Percentiles rank a stretch among this genome's conserved stretches.
Evolutionary conservation across 177 flowering plant species (phyloP).

Genomic region (Telopea speciosissima): DNA sequence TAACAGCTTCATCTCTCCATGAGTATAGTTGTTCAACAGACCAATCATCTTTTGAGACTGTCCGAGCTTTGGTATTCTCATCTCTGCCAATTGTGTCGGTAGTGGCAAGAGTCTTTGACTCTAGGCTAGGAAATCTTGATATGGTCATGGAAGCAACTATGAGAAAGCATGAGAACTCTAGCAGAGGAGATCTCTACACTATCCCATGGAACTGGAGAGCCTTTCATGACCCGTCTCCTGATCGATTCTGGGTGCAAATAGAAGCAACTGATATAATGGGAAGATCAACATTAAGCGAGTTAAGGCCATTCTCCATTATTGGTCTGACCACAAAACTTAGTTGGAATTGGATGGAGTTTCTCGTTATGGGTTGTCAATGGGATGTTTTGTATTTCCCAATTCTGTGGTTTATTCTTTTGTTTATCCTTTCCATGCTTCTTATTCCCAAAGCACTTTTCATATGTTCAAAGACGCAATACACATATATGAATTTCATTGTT

Average conservation of each 20-base stretch:
- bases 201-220: slow-evolving; percentile 79
- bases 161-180: slow-evolving; percentile 36
- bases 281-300: slow-evolving; percentile 41
- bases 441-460: slow-evolving; percentile 43
- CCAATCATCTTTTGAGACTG: slow-evolving; percentile 34
- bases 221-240: slow-evolving; percentile 77
- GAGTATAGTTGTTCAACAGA: slow-evolving; percentile 28
- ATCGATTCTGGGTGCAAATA: slow-evolving; percentile 75
- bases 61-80: slow-evolving; percentile 82
- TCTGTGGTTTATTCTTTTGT: slow-evolving; percentile 40
- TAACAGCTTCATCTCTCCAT: slow-evolving; percentile 26
- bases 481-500: slow-evolving; percentile 33
- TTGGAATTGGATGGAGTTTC: slow-evolving; percentile 88
- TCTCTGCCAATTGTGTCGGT: slow-evolving; percentile 51
- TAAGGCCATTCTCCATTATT: slow-evolving; percentile 74
- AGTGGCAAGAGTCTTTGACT: slow-evolving; percentile 67
- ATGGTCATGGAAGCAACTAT: slow-evolving; percentile 58
- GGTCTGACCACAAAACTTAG: slow-evolving; percentile 46
- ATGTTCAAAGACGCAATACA: slow-evolving; percentile 38
- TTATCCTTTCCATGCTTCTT: slow-evolving; percentile 42
- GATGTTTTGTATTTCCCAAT: slow-evolving; percentile 65
- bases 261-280: slow-evolving; percentile 65
- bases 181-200: slow-evolving; percentile 59
- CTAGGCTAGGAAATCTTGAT: slow-evolving; percentile 39
- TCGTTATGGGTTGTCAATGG: slow-evolving; percentile 95